phyloP scores from a whole-genome alignment of 495 filamentous ascomycete species.

The Ramalina intermedia region DNA sequence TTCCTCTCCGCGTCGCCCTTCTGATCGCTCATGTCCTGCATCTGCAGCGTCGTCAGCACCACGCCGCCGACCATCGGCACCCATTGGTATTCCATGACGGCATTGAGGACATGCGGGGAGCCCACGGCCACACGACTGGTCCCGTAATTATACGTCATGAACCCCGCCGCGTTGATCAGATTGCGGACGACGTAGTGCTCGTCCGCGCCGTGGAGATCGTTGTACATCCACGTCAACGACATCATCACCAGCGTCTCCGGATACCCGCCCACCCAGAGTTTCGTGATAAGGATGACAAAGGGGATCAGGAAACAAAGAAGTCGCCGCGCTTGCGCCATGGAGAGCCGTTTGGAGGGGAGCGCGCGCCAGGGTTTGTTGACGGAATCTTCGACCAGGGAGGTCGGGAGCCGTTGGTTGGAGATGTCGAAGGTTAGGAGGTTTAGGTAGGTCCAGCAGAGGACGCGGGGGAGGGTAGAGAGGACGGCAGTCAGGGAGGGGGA shows the following conservation, averaged over 20 bases:
- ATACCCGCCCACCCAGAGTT: constrained; percentile 21
- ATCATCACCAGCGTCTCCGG: constrained; percentile 22
- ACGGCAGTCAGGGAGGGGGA: not conserved
- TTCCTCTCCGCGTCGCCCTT: constrained; percentile 26
- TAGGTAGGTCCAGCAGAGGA: constrained; percentile 14
- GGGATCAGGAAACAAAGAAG: constrained; percentile 25
- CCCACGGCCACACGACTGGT: constrained; percentile 13
- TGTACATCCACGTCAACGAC: constrained; percentile 36
- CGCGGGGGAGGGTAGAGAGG: constrained; percentile 7
- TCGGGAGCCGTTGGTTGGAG: constrained; percentile 33
- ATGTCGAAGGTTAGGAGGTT: constrained; percentile 30
- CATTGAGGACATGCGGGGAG: not conserved
- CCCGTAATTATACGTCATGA: constrained; percentile 22
- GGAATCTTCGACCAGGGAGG: constrained; percentile 33
- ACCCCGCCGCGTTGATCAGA: constrained; percentile 30
- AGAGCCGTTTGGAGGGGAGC: constrained; percentile 29
- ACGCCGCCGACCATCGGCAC: constrained; percentile 10
- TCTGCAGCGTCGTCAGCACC: constrained; percentile 34
- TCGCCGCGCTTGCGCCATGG: constrained; percentile 20
- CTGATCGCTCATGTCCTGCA: constrained; percentile 36
- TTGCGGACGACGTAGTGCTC: constrained; percentile 27
- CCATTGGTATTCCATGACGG: not conserved
- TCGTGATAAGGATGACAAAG: constrained; percentile 16
- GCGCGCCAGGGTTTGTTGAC: constrained; percentile 49
- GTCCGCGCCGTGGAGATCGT: constrained; percentile 35